Percentiles rank a stretch among this genome's conserved stretches.
Conservation (phyloP, 208 protist genomes). For the Trichomonas vaginalis region DNA sequence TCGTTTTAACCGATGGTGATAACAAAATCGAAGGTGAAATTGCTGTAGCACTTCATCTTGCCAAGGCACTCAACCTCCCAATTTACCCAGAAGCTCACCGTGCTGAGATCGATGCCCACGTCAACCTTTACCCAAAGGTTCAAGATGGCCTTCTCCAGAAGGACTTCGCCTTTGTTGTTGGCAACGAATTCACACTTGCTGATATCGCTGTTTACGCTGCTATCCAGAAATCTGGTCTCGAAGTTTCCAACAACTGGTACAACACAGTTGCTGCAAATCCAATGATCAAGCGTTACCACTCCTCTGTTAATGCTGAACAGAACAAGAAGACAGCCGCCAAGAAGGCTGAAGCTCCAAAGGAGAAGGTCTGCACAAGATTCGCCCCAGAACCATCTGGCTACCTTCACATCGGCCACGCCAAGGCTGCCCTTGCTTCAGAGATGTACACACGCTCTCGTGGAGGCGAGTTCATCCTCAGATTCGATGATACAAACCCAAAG, state of each 20-base stretch:
- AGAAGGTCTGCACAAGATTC: background rate
- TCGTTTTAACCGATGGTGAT: too few relatives aligned
- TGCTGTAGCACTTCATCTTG: background rate
- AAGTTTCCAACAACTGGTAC: background rate
- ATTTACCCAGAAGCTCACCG: constrained; percentile 7
- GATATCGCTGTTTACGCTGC: background rate
- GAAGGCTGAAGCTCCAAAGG: background rate
- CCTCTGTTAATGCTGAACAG: background rate
- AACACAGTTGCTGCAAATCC: background rate
- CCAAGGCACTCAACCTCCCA: background rate
- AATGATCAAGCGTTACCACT: background rate
- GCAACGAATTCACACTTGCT: background rate
- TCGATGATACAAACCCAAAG: constrained; percentile 98
- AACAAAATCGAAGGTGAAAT: background rate
- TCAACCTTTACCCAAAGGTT: background rate
- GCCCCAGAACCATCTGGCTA: constrained; percentile 17
- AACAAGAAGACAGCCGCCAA: background rate
- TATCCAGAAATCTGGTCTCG: background rate
- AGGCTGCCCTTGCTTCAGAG: constrained; percentile 88
- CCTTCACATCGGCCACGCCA: constrained; percentile 65
- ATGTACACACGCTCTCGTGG: constrained; percentile 79
- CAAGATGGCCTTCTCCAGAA: background rate
- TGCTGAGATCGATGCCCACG: background rate
- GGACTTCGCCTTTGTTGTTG: background rate
- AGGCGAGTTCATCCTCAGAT: constrained; percentile 88